phyloP scores from a whole-genome alignment of 1,284 basidiomycete genomes.

The Sphaerobolus stellatus region DNA sequence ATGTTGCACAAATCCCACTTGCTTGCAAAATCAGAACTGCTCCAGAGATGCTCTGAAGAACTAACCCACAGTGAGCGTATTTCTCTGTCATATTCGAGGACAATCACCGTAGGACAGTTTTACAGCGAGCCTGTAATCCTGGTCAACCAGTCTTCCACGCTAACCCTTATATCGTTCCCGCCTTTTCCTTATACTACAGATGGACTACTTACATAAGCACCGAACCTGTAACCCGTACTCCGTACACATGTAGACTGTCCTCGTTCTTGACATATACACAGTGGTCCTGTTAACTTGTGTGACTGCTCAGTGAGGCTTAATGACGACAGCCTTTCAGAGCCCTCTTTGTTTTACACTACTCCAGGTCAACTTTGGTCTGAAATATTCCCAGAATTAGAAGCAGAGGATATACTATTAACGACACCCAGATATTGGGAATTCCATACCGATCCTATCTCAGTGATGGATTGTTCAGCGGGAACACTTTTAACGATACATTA shows the following conservation, averaged over 20 bases:
- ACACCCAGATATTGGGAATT: constrained; percentile 39
- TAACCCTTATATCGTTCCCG: no score
- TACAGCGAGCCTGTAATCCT: no score
- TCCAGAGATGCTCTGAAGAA: neutral
- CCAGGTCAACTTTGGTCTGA: neutral
- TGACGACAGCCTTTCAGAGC: no score
- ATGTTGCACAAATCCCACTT: neutral
- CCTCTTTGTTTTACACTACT: neutral
- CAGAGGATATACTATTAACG: constrained; percentile 34
- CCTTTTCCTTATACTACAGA: no score
- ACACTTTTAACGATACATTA: constrained; percentile 43
- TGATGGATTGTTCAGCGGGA: constrained; percentile 38
- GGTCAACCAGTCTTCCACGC: no score
- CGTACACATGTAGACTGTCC: no score
- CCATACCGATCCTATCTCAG: constrained; percentile 16
- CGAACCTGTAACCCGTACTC: no score
- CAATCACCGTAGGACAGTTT: neutral
- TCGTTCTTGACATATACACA: no score
- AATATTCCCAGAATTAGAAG: constrained; percentile 28
- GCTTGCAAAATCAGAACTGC: neutral
- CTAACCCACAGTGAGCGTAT: neutral
- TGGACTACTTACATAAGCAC: no score
- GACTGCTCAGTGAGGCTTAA: no score
- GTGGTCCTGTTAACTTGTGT: no score
- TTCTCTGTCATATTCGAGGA: neutral